Conservation (phyloP, 2,329 filamentous ascomycete species). For the Zopfia rhizophila region DNA sequence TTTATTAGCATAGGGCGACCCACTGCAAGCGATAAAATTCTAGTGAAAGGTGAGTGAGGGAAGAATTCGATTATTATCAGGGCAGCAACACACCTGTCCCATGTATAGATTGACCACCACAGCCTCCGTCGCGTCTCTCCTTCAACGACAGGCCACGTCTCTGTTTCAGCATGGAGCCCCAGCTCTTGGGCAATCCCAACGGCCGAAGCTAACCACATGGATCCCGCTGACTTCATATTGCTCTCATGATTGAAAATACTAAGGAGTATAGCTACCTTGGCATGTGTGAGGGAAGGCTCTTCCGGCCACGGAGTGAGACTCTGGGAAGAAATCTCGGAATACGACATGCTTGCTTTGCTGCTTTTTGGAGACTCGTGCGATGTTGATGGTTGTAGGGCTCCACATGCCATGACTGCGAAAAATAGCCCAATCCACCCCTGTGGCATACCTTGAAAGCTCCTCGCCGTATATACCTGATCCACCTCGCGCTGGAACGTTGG, state of each 20-base stretch:
- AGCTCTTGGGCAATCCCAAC: conserved; percentile 85
- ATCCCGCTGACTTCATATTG: conserved; percentile 86
- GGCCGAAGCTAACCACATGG: conserved; percentile 84
- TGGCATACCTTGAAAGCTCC: conserved; percentile 68
- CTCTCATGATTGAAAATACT: conserved; percentile 85
- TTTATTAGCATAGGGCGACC: conserved; percentile 84
- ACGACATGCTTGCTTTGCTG: conserved; percentile 68
- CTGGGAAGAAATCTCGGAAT: conserved; percentile 75
- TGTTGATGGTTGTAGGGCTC: conserved; percentile 74
- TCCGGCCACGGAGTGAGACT: conserved; percentile 85
- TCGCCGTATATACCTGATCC: conserved; percentile 77
- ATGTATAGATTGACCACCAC: conserved; percentile 94
- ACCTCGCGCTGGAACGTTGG: conserved; percentile 81
- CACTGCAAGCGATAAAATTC: conserved; percentile 79
- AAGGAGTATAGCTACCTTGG: conserved; percentile 75
- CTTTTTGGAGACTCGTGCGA: conserved; percentile 64
- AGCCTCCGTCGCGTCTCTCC: conserved; percentile 86
- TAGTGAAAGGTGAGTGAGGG: conserved; percentile 49
- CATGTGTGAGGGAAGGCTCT: conserved; percentile 79
- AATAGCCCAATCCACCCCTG: conserved; percentile 82
- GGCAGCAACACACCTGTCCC: conserved; percentile 71
- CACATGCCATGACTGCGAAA: conserved; percentile 84
- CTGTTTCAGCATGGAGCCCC: conserved; percentile 79
- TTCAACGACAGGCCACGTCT: conserved; percentile 78
- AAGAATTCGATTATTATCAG: background rate